Conservation (phyloP, 441 rosid species). For the Jatropha multifida region DNA sequence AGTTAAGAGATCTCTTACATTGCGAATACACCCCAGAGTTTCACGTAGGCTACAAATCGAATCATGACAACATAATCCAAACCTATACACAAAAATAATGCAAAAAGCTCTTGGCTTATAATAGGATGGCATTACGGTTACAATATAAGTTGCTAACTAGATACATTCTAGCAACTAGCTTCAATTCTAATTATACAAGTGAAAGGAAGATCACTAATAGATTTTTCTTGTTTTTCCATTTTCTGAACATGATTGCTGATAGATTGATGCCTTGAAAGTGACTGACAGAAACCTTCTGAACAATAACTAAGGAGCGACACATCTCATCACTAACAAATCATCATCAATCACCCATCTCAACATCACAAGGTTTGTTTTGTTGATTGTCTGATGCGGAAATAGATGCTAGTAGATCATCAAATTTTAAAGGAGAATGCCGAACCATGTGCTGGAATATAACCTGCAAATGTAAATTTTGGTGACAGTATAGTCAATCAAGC, state of each 20-base stretch:
- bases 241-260: background rate
- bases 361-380: slow-evolving; percentile 48
- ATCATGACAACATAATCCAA: background rate
- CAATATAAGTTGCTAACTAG: background rate
- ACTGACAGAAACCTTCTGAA: background rate
- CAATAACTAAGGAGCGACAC: background rate
- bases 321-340: background rate
- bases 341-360: slow-evolving; percentile 68
- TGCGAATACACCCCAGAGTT: background rate
- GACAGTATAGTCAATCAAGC: slow-evolving; percentile 13
- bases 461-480: slow-evolving; percentile 42
- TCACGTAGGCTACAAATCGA: background rate
- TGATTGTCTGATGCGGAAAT: slow-evolving; percentile 45
- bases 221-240: background rate
- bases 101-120: background rate
- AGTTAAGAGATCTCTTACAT: background rate
- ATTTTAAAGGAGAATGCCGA: slow-evolving; percentile 68
- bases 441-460: slow-evolving; percentile 75
- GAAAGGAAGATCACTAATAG: background rate
- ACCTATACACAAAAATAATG: background rate
- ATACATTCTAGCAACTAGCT: background rate
- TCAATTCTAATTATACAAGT: background rate
- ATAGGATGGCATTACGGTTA: background rate
- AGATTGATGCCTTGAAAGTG: background rate
- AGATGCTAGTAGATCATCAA: slow-evolving; percentile 71